Evolutionary conservation across 2,329 filamentous ascomycete species (phyloP), one percentile per base, ranked within the genome.

Genomic region (Rutstroemia sp.): DNA sequence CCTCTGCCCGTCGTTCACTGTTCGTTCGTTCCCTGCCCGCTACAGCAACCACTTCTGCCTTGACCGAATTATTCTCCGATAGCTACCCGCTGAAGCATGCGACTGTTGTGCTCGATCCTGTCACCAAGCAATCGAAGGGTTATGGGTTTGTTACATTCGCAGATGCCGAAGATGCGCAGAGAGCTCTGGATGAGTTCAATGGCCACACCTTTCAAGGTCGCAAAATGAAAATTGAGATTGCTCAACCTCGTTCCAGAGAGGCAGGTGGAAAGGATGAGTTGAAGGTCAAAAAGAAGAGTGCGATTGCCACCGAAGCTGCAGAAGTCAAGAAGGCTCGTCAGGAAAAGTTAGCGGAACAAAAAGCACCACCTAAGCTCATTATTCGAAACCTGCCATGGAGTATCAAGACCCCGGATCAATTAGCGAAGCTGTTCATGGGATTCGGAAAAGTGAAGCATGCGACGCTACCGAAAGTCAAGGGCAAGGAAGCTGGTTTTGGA

Each of bases 61-160:
- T 99, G 61, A 89, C 91, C 58, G 86, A 90, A 58, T 87, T 92
- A 72, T 99, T 99, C 74, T 97, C 94, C 6, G 84, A 96, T 70
- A 88, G 91, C 58, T 97, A 89, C 67, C 92, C 95, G 7, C 83
- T 99, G 69, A 97, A 96, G 73, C 92, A 97, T 72, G 92, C 94
- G 52, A 89, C 88, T n/a, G 91, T 95, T 4, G 91, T 99, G 41
- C 75, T 87, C 56, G 92, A 99, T 70, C 84, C 88, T 16, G 78
- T 84, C 62, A 95, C 92, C 2, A 96, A 96, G 68, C 77, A 85
- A 64, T 96, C 90, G 14, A 87, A 89, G 69, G 92, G 94, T 17
- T 99, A 91, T 71, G 94, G 94, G 53, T 99, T 99, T 72, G 92
- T 99, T 57, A 97, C 94, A 2, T 94, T 99, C 67, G 89, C 92